Base-by-base conservation (phyloP, 306 rosid species). In the Quercus ilex region DNA sequence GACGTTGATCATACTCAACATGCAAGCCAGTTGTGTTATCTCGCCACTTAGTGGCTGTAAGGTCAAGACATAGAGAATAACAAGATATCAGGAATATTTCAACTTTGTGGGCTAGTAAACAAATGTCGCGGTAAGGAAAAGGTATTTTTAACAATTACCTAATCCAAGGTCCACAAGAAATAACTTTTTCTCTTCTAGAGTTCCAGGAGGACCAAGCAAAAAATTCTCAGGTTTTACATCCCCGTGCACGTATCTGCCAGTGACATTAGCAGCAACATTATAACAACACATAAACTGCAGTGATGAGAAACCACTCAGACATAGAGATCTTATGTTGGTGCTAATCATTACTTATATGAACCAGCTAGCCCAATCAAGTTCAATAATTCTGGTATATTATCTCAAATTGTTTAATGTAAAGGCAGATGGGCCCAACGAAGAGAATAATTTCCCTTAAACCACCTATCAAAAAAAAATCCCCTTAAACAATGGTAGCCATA, bases 151-250 rank as follows among this genome's bases (percentile, higher is more conserved):
- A 30, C 57, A 28, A 55, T 53, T 81, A 90, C 97, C 97, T 81
- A 92, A 88, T 55, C 98, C 97, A 85, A 94, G 97, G 85, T 94
- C 97, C 65, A 94, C 98, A 73, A 94, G 85, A 81, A 89, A 94
- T 82, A 92, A 69, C 76, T 52, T 92, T 78, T 94, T 94, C 82
- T 94, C 97, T 38, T 94, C 94, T 26, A 90, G 82, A 75, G 94
- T 85, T 75, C 97, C 96, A 28, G 92, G 89, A 77, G 93, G 81
- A 52, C 97, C 98, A 67, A 94, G 97, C 87, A 94, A 88, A 88
- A 94, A 92, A 87, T 94, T 94, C 85, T 94, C 97, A 9, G 98
- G 97, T 88, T 94, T 94, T 73, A 94, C 97, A 81, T 94, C 98
- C 70, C 97, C 97, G 74, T 94, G 98, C 60, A 94, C 93, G 84